Evolutionary conservation across 768 basidiomycete genomes (phyloP).

Genomic region (Dentipellis sp.): DNA sequence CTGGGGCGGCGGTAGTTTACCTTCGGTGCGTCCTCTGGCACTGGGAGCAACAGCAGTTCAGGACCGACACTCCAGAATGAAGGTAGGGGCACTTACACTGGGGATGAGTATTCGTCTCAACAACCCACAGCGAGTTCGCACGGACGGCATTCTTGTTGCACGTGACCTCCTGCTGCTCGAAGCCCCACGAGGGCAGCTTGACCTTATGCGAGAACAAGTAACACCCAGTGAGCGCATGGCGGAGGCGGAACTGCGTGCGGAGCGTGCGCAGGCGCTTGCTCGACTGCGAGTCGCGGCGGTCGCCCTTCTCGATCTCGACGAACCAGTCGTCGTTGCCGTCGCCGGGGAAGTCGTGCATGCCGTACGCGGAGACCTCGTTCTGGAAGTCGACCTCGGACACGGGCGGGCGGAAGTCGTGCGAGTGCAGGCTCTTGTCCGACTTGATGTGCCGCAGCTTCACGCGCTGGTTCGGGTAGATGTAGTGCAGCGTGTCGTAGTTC

Average conservation of each 20-base stretch:
- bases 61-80: not conserved
- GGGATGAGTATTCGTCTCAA: slow-evolving; percentile 79
- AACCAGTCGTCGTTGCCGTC: slow-evolving; percentile 93
- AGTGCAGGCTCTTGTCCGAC: slow-evolving; percentile 86
- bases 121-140: slow-evolving; percentile 86
- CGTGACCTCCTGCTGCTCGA: slow-evolving; percentile 97
- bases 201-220: slow-evolving; percentile 98
- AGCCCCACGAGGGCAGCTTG: slow-evolving; percentile 96
- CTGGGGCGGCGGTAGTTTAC: slow-evolving; percentile 89
- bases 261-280: slow-evolving; percentile 68
- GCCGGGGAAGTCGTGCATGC: slow-evolving; percentile 74
- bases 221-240: slow-evolving; percentile 84
- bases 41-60: slow-evolving; percentile 30
- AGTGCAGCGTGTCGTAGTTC: slow-evolving; percentile 39
- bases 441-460: slow-evolving; percentile 75
- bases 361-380: slow-evolving; percentile 95
- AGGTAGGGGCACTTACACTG: slow-evolving; percentile 39
- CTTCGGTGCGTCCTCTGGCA: slow-evolving; percentile 58
- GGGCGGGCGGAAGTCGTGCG: slow-evolving; percentile 90
- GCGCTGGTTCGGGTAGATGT: slow-evolving; percentile 55
- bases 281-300: slow-evolving; percentile 56
- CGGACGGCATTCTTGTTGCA: slow-evolving; percentile 96
- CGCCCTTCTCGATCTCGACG: slow-evolving; percentile 73
- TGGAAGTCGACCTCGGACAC: slow-evolving; percentile 98
- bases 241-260: slow-evolving; percentile 71